Percentiles rank a stretch among this genome's conserved stretches.
These are phyloP conservation scores for Drechslera avenae DNA, from an alignment of 2,329 filamentous ascomycete genomes.

Conservation along the genomic window DNA sequence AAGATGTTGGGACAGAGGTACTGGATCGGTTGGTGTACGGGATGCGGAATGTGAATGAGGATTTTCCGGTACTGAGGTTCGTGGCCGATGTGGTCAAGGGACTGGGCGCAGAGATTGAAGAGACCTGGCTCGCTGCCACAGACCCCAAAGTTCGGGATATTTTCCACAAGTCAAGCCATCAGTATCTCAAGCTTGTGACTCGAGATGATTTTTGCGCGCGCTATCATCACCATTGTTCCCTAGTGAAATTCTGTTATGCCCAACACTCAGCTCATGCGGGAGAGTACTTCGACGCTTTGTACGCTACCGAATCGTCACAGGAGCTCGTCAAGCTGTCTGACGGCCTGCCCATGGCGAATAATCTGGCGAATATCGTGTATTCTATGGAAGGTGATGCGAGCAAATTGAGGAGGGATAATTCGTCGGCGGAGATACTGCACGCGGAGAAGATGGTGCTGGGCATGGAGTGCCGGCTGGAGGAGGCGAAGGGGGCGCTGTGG, in stretches of 20 bases:
- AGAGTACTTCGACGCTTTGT: neutral
- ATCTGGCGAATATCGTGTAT: neutral
- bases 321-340: neutral
- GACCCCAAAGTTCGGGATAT: neutral
- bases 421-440: slow-evolving; percentile 1
- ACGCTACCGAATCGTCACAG: neutral
- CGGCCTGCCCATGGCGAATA: neutral
- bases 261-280: neutral
- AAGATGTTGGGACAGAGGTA: neutral
- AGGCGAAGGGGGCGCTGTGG: slow-evolving; percentile 1
- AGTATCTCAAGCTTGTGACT: neutral
- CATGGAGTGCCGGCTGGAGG: slow-evolving; percentile 8
- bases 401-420: neutral
- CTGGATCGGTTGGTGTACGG: neutral
- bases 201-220: neutral
- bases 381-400: neutral
- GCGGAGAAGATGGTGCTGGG: slow-evolving; percentile 10
- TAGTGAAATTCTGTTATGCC: neutral
- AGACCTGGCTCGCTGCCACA: neutral
- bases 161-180: neutral
- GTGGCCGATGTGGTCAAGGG: neutral
- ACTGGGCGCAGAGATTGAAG: neutral
- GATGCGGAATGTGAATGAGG: neutral
- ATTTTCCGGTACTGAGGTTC: neutral
- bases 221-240: slow-evolving; percentile 11